Conservation (phyloP, 768 basidiomycete species). For the Suillus subaureus region DNA sequence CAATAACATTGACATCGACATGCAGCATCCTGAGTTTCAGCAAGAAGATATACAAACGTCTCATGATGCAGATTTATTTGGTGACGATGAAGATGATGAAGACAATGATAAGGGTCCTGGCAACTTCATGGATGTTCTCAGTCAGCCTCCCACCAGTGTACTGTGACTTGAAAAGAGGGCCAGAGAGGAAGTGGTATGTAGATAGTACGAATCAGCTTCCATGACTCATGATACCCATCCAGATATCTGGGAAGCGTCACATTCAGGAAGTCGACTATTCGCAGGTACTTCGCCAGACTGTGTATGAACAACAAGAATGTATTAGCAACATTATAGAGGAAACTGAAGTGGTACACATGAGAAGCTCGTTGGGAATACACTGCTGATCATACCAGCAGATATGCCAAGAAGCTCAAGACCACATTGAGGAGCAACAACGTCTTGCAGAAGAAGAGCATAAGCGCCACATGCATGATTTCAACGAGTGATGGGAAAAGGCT, state of each 20-base stretch:
- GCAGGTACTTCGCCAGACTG: neutral
- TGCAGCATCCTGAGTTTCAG: neutral
- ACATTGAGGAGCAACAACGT: neutral
- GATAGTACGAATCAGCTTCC: neutral
- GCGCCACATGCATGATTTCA: neutral
- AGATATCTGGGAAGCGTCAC: neutral
- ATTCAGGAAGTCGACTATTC: conserved; percentile 8
- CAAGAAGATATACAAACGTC: conserved; percentile 4
- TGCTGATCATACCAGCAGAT: neutral
- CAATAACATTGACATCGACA: neutral
- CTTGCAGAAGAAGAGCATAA: neutral
- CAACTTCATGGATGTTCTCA: neutral
- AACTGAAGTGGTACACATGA: neutral
- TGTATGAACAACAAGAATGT: neutral
- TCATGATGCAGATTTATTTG: neutral
- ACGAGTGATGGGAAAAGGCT: neutral
- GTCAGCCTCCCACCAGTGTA: neutral
- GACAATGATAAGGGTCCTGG: neutral
- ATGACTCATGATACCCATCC: neutral
- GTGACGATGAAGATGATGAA: neutral
- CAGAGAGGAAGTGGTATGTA: neutral
- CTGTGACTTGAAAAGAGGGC: neutral
- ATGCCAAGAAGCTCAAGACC: neutral
- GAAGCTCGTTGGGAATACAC: neutral
- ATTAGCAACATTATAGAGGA: neutral